phyloP scores from a whole-genome alignment of 2,329 filamentous ascomycete genomes.

The Colletotrichum sp. region DNA sequence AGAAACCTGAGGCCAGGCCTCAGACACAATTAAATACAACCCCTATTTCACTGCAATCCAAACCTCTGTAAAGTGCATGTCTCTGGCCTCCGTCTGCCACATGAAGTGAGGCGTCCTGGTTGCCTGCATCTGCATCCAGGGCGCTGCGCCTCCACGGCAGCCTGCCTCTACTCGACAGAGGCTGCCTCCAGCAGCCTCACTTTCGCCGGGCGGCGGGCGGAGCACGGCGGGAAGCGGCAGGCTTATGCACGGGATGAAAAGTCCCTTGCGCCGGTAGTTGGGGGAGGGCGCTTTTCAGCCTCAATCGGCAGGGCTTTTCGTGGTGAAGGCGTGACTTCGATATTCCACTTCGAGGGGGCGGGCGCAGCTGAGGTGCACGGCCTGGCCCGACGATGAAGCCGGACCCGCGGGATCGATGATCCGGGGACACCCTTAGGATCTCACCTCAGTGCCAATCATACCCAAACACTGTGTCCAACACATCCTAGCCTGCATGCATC shows the following conservation, averaged over 20 bases:
- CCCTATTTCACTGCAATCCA: background rate
- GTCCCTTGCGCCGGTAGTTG: background rate
- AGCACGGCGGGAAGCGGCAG: constrained; percentile 1
- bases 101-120: background rate
- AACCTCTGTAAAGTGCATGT: background rate
- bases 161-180: background rate
- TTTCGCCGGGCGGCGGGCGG: background rate
- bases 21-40: background rate
- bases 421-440: background rate
- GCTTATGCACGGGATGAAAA: background rate
- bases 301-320: background rate
- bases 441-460: background rate
- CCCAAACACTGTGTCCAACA: background rate
- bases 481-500: background rate
- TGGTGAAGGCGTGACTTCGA: background rate
- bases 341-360: background rate
- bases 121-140: background rate
- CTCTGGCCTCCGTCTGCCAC: background rate
- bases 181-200: background rate
- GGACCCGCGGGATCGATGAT: background rate
- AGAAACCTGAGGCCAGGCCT: background rate
- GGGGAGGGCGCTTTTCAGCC: background rate
- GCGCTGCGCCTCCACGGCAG: constrained; percentile 3
- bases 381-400: background rate
- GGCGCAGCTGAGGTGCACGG: background rate